Percentiles rank a stretch among this genome's conserved stretches.
These are phyloP conservation scores for Helianthus annuus DNA, from an alignment of 129 eudicot genomes.

Conservation along the genomic window DNA sequence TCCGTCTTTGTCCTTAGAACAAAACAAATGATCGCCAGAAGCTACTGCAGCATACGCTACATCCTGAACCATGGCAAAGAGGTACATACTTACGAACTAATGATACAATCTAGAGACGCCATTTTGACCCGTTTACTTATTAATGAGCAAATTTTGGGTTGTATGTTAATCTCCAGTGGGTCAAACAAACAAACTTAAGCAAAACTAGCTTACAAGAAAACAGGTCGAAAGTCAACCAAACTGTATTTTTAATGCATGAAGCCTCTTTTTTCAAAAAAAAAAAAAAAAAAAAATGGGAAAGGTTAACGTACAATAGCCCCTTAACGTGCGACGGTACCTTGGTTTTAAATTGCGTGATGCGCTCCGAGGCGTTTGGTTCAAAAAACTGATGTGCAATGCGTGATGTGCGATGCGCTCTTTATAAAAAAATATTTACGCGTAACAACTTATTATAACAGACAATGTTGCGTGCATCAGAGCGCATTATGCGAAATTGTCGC, in stretches of 20 bases:
- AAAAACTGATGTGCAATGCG: too few relatives aligned
- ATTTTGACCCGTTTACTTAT: too few relatives aligned
- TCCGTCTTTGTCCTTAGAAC: conserved; percentile 40
- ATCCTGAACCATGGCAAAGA: conserved; percentile 44
- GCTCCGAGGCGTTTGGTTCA: too few relatives aligned
- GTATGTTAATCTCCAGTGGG: background rate
- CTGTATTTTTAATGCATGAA: background rate
- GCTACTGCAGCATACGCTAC: conserved; percentile 40
- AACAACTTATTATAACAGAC: too few relatives aligned
- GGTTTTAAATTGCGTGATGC: too few relatives aligned
- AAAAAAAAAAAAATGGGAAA: background rate
- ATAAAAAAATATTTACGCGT: too few relatives aligned
- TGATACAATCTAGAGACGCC: background rate
- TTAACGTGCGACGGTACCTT: too few relatives aligned
- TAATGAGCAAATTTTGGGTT: background rate
- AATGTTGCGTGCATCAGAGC: too few relatives aligned
- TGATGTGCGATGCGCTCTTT: too few relatives aligned
- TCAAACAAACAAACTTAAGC: background rate
- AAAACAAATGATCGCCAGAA: conserved; percentile 35
- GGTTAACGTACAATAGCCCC: too few relatives aligned
- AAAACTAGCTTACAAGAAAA: background rate
- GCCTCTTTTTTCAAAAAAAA: background rate
- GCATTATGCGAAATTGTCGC: too few relatives aligned
- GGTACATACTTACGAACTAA: background rate
- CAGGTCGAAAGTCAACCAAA: background rate